Evolutionary conservation across 805 yeast species (phyloP), one percentile per base, ranked within the genome.

Genomic region (Pichia pseudocactophila): DNA sequence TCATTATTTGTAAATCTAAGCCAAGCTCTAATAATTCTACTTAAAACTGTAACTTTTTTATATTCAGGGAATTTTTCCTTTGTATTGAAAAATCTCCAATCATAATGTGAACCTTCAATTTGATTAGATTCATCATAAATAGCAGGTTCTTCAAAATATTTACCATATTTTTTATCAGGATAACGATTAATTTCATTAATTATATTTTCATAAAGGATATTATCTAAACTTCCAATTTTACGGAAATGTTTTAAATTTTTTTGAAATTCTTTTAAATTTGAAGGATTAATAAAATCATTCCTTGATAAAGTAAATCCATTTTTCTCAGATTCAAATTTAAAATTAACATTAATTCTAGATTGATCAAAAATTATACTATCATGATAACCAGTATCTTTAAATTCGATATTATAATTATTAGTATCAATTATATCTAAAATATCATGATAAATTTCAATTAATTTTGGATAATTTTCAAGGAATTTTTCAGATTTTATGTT

Each of bases 11-110:
- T 55, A 50, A 76, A 73, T 34, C 67, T 62, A 26, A 77, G 63
- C 76, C 81, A 79, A 4, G 76, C 66, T 42, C 76, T 62, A 7
- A 70, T 50, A 33, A 77, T 47, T 37, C 71, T 66, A 50, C 75
- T 78, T n/a, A 76, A 50, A 2, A 62, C 37, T 1, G 54, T 39
- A n/a, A 49, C 41, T 22, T 51, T 47, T 34, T 54, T 49, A n/a
- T 46, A 47, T 10, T 50, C 50, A 2, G 49, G 40, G 26, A 30
- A 22, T 19, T 53, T 20, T 19, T 46, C 52, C 10, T 36, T 36
- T 7, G 53, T 55, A 42, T 55, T 55, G 54, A 68, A 68, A 47
- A 70, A 70, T 35, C 74, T 49, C 70, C 73, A 68, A 48, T 71
- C 76, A 49, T 55, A 68, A 50, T 70, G 75, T 41, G 44, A 69